Conservation (phyloP, 2,329 filamentous ascomycete genomes). For the Stemphylium beticola region DNA sequence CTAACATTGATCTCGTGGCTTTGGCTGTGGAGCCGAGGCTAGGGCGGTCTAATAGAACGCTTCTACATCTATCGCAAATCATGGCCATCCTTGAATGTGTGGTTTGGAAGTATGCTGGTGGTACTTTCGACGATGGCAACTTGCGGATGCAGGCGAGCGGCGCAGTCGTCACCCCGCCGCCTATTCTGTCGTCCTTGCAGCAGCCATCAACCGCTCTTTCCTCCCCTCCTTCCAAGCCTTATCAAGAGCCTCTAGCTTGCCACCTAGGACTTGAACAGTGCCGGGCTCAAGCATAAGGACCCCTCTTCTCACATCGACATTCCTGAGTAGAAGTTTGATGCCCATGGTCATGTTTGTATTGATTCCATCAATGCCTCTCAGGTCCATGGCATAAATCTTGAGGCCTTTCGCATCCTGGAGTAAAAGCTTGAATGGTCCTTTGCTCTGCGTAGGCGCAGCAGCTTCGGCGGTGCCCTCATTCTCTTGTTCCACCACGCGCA, state of each 20-base stretch:
- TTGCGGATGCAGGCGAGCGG: neutral
- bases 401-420: slow-evolving; percentile 75
- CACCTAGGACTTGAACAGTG: slow-evolving; percentile 76
- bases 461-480: slow-evolving; percentile 47
- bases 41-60: neutral
- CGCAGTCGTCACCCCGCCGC: neutral
- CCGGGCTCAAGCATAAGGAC: slow-evolving; percentile 77
- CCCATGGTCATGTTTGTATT: slow-evolving; percentile 75
- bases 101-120: neutral
- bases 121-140: neutral
- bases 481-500: slow-evolving; percentile 68
- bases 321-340: slow-evolving; percentile 75
- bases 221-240: slow-evolving; percentile 75
- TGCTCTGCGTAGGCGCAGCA: slow-evolving; percentile 34
- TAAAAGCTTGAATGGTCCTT: slow-evolving; percentile 78
- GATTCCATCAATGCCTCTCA: slow-evolving; percentile 69
- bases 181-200: slow-evolving; percentile 47
- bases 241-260: slow-evolving; percentile 83
- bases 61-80: slow-evolving; percentile 2
- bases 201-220: slow-evolving; percentile 71
- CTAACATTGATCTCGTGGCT: no score
- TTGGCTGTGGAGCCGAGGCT: no score
- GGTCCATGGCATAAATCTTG: slow-evolving; percentile 76
- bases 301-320: slow-evolving; percentile 73
- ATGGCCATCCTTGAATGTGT: neutral